Percentiles rank a stretch among this genome's conserved stretches.
Conservation (phyloP, 225 moss, liverwort and hornwort genomes). For the Anthoceros angustus region DNA sequence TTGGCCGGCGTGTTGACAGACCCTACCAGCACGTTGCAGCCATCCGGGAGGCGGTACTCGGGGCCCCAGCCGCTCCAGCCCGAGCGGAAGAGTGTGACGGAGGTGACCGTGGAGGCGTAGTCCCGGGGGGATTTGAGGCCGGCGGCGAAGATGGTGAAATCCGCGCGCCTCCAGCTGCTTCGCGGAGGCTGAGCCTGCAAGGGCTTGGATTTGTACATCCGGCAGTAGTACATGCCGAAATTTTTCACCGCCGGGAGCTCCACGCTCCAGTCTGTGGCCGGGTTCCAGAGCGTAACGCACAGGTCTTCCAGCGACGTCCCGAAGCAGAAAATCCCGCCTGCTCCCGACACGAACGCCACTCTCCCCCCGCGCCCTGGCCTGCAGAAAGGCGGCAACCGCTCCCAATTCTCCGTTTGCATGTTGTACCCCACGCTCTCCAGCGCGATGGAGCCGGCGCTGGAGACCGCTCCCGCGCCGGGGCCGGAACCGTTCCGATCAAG, state of each 20-base stretch:
- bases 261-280: background rate
- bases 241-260: background rate
- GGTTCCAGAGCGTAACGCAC: slow-evolving; percentile 1
- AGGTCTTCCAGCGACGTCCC: background rate
- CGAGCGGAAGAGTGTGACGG: background rate
- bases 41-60: background rate
- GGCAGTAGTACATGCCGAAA: slow-evolving; percentile 4
- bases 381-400: background rate
- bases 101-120: background rate
- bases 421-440: background rate
- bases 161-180: background rate
- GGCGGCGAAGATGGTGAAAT: background rate
- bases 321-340: background rate
- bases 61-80: slow-evolving; percentile 2
- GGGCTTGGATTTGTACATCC: background rate
- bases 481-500: background rate
- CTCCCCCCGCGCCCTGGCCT: background rate
- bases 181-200: background rate
- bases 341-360: background rate
- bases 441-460: background rate
- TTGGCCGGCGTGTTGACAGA: background rate
- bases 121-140: background rate
- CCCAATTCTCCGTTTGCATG: background rate
- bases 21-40: background rate
- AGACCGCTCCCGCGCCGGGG: background rate